phyloP scores from a whole-genome alignment of 2,329 filamentous ascomycete genomes.

The Chlorencoelia australis region DNA sequence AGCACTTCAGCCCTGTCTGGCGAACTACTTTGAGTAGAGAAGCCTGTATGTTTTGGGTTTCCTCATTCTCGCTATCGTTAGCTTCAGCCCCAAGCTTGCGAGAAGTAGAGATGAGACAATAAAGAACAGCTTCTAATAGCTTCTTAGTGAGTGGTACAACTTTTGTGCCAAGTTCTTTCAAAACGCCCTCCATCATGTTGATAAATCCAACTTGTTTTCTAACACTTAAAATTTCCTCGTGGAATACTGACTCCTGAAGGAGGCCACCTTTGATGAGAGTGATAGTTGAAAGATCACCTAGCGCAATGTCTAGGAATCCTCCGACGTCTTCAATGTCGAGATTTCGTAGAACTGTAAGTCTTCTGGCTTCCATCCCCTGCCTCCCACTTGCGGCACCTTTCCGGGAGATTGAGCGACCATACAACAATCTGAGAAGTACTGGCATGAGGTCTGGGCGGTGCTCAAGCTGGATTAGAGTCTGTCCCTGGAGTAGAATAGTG shows the following conservation, averaged over 20 bases:
- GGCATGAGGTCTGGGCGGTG: conserved; percentile 72
- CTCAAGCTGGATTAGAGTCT: conserved; percentile 60
- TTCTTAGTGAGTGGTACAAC: conserved; percentile 57
- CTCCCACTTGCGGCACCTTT: conserved; percentile 67
- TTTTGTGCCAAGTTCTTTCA: conserved; percentile 71
- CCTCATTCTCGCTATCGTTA: conserved; percentile 28
- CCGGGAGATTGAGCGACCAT: conserved; percentile 79
- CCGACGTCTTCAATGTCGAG: conserved; percentile 65
- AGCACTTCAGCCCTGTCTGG: conserved; percentile 69
- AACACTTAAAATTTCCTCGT: conserved; percentile 48
- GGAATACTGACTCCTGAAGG: conserved; percentile 36
- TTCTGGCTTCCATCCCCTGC: conserved; percentile 69
- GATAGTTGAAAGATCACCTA: conserved; percentile 57
- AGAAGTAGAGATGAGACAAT: conserved; percentile 66
- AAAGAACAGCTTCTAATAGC: conserved; percentile 68
- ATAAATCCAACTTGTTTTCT: conserved; percentile 85
- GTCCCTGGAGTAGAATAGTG: conserved; percentile 73
- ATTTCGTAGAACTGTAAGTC: conserved; percentile 71
- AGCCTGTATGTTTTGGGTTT: conserved; percentile 26
- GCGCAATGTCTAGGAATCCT: conserved; percentile 73
- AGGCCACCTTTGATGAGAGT: conserved; percentile 39
- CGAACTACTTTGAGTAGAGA: conserved; percentile 58
- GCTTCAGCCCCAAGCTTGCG: conserved; percentile 39
- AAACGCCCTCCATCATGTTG: conserved; percentile 81
- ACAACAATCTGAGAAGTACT: conserved; percentile 75